Percentiles rank a stretch among this genome's conserved stretches.
These are phyloP conservation scores for Cinchona pubescens DNA, from an alignment of 257 asterid genomes.

Conservation along the genomic window DNA sequence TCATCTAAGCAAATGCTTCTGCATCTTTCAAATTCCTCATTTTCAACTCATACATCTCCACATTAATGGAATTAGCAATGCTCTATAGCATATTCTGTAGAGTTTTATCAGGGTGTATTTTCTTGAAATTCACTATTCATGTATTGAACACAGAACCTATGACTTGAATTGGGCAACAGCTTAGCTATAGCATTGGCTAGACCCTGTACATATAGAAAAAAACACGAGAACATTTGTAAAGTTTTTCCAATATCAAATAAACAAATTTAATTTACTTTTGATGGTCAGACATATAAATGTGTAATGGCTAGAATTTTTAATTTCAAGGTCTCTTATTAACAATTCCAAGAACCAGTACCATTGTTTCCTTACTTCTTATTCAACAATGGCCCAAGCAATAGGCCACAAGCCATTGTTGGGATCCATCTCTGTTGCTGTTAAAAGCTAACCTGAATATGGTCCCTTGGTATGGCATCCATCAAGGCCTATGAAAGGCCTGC, in stretches of 20 bases:
- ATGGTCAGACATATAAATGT: not conserved
- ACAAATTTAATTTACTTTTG: not conserved
- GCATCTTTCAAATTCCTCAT: not conserved
- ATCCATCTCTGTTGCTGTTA: not conserved
- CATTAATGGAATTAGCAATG: not conserved
- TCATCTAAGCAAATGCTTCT: not conserved
- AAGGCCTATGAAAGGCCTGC: not conserved
- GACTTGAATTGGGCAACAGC: not conserved
- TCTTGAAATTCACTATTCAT: not conserved
- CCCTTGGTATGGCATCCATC: not conserved
- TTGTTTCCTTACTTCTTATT: not conserved
- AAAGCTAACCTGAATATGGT: not conserved
- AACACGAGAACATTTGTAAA: too few relatives aligned
- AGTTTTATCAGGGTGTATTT: not conserved
- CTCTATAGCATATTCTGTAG: too few relatives aligned
- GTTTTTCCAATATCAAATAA: not conserved
- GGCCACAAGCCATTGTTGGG: not conserved
- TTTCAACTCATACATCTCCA: not conserved
- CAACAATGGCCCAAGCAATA: not conserved
- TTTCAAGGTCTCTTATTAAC: not conserved
- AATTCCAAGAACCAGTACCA: not conserved
- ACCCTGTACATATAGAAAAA: accelerated
- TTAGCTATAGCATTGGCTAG: not conserved
- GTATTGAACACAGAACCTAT: too few relatives aligned
- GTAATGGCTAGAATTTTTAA: not conserved